These are phyloP conservation scores for Hanseniaspora pseudoguilliermondii DNA, from an alignment of 805 yeast genomes.

Conservation along the genomic window DNA sequence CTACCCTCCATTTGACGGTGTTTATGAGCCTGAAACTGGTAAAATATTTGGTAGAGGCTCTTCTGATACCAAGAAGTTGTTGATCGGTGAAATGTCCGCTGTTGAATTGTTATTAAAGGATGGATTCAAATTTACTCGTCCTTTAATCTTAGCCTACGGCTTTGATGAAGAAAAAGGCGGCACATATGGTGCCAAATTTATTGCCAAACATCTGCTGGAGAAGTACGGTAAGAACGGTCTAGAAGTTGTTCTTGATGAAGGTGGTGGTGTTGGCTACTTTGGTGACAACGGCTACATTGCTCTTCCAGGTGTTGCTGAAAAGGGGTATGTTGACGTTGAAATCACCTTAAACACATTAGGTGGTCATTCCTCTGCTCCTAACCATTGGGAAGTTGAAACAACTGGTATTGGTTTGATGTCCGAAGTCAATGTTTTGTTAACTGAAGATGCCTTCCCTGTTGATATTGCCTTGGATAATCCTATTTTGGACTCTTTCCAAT, in stretches of 20 bases:
- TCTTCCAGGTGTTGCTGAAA: slow-evolving; percentile 42
- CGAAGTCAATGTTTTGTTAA: slow-evolving; percentile 42
- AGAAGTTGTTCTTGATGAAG: slow-evolving; percentile 52
- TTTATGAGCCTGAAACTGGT: slow-evolving; percentile 39
- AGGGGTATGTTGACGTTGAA: slow-evolving; percentile 40
- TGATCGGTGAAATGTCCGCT: slow-evolving; percentile 46
- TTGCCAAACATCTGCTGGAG: slow-evolving; percentile 34
- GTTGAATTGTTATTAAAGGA: slow-evolving; percentile 33
- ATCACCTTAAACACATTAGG: slow-evolving; percentile 46
- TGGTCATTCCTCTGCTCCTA: slow-evolving; percentile 63
- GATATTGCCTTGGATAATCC: slow-evolving; percentile 45
- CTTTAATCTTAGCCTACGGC: slow-evolving; percentile 47
- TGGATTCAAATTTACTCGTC: slow-evolving; percentile 38
- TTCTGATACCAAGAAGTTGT: slow-evolving; percentile 49
- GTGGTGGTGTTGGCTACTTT: slow-evolving; percentile 28
- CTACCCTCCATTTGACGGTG: slow-evolving; percentile 45
- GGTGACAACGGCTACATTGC: slow-evolving; percentile 33
- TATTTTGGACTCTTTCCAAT: slow-evolving; percentile 40
- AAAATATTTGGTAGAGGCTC: slow-evolving; percentile 54
- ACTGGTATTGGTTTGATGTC: slow-evolving; percentile 62
- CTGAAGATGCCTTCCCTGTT: slow-evolving; percentile 36
- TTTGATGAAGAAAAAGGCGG: slow-evolving; percentile 59
- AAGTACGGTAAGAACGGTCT: slow-evolving; percentile 45
- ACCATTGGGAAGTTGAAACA: slow-evolving; percentile 35
- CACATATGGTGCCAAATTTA: slow-evolving; percentile 31